Evolutionary conservation across 2,329 filamentous ascomycete species (phyloP).

Genomic region (Epichloe uncinata): DNA sequence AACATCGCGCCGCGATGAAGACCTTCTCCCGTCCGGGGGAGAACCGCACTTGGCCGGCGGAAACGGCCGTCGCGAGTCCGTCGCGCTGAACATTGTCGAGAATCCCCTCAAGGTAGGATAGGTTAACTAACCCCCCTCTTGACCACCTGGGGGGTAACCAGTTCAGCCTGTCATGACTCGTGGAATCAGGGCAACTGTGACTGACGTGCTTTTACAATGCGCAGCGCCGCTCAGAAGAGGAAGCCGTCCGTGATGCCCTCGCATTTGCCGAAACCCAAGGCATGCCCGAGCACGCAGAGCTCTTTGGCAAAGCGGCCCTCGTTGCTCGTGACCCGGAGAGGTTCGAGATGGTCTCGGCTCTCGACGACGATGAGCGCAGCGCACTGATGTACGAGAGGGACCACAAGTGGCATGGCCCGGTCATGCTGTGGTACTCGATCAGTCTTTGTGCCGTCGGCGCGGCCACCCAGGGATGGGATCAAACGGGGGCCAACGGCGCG

Average conservation of each 20-base stretch:
- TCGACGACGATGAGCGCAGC: conserved; percentile 19
- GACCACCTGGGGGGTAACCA: not conserved
- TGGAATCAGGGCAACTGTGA: not conserved
- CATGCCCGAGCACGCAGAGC: conserved; percentile 32
- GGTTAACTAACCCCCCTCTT: not conserved
- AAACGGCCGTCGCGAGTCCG: conserved; percentile 11
- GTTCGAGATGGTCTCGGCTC: conserved; percentile 10
- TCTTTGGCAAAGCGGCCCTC: conserved; percentile 17
- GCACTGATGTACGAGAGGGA: conserved; percentile 29
- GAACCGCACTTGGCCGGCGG: not conserved
- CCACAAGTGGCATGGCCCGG: conserved; percentile 43
- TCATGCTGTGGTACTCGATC: conserved; percentile 27
- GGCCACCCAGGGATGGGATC: conserved; percentile 48
- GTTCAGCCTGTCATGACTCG: not conserved
- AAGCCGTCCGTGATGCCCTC: conserved; percentile 25
- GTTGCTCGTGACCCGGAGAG: conserved; percentile 15
- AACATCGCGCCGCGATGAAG: conserved; percentile 5
- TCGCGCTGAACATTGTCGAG: conserved; percentile 19
- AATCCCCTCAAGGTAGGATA: conserved; percentile 19
- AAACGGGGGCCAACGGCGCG: conserved; percentile 46
- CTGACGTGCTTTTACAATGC: not conserved
- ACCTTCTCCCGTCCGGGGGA: not conserved
- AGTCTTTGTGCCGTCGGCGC: conserved; percentile 39
- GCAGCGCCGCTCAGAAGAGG: conserved; percentile 12
- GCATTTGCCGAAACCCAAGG: conserved; percentile 33